Percentiles rank a stretch among this genome's conserved stretches.
phyloP scores from a whole-genome alignment of 2,329 filamentous ascomycete species.

The Dactylonectria estremocensis region DNA sequence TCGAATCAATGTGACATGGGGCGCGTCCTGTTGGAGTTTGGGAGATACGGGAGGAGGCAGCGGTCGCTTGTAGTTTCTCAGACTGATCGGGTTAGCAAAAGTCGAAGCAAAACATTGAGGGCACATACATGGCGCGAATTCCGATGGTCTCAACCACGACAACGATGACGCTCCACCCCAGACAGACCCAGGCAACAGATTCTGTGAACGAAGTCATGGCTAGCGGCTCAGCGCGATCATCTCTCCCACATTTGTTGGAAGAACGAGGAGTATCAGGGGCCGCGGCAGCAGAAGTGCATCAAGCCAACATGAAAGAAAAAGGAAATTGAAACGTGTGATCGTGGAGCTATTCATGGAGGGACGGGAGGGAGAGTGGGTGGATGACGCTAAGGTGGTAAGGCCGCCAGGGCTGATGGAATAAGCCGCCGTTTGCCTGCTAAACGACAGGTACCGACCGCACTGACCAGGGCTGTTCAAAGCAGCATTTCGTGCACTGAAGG shows the following conservation, averaged over 20 bases:
- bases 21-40: slow-evolving; percentile 68
- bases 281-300: slow-evolving; percentile 7
- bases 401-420: slow-evolving; percentile 7
- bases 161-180: slow-evolving; percentile 69
- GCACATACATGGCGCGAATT: slow-evolving; percentile 67
- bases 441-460: neutral
- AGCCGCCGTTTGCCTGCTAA: neutral
- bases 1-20: slow-evolving; percentile 90
- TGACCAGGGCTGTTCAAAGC: neutral
- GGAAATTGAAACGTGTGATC: slow-evolving; percentile 20
- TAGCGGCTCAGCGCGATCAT: slow-evolving; percentile 6
- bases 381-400: slow-evolving; percentile 18
- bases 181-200: slow-evolving; percentile 62
- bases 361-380: slow-evolving; percentile 20
- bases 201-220: slow-evolving; percentile 53
- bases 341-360: slow-evolving; percentile 18
- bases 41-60: slow-evolving; percentile 67
- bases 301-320: neutral
- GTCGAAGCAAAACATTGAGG: neutral
- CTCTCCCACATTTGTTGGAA: slow-evolving; percentile 17
- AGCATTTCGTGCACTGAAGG: neutral
- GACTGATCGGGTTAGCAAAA: slow-evolving; percentile 53
- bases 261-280: slow-evolving; percentile 7
- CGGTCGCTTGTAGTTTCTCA: slow-evolving; percentile 67
- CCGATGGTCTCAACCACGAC: slow-evolving; percentile 70